Conservation (phyloP, 306 rosid species). For the Ormosia semicastrata region DNA sequence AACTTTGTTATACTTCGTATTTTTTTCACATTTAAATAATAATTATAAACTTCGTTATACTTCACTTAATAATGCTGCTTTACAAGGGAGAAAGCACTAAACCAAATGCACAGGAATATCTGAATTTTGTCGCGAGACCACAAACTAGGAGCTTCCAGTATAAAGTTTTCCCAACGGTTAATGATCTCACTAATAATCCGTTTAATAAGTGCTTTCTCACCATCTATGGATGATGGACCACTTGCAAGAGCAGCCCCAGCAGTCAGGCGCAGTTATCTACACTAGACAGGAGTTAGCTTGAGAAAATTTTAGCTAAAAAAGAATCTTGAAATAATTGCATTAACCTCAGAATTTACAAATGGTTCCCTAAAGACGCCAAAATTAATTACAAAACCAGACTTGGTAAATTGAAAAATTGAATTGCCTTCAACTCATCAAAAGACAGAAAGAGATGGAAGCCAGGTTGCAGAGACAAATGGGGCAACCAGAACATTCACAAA, state of each 20-base stretch:
- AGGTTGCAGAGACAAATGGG: constrained; percentile 16
- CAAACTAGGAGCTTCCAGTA: not conserved
- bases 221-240: not conserved
- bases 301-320: not conserved
- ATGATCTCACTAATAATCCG: not conserved
- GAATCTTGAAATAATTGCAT: constrained; percentile 26
- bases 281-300: not conserved
- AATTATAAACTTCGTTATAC: too few relatives aligned
- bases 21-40: too few relatives aligned
- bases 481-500: not conserved
- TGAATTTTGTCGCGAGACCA: not conserved
- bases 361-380: constrained; percentile 29
- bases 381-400: constrained; percentile 22
- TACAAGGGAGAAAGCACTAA: not conserved
- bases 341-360: constrained; percentile 48
- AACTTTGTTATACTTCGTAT: too few relatives aligned
- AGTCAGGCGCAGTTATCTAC: not conserved
- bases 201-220: not conserved
- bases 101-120: not conserved
- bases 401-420: not conserved
- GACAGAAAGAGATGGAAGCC: constrained; percentile 9
- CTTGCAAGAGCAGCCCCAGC: not conserved
- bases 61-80: not conserved
- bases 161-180: not conserved
- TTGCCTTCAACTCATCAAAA: constrained; percentile 13